Percentiles rank a stretch among this genome's conserved stretches.
Evolutionary conservation across 495 filamentous ascomycete genomes (phyloP).

Genomic region (Hypoxylon fragiforme): DNA sequence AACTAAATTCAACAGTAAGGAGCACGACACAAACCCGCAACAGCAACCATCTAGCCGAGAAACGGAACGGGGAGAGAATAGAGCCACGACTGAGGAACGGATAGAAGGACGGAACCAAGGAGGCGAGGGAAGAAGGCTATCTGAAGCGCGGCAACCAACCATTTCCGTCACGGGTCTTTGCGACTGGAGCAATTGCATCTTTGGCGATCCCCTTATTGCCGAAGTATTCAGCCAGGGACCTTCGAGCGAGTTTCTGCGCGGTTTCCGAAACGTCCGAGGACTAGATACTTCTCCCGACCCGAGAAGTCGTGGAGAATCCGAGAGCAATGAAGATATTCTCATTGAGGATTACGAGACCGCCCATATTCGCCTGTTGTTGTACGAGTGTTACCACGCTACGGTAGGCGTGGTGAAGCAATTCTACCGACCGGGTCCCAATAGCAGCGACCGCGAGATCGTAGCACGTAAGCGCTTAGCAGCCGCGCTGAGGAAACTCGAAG

Average conservation of each 20-base stretch:
- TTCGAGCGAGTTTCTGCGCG: conserved; percentile 48
- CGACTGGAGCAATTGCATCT: conserved; percentile 58
- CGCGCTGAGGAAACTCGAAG: conserved; percentile 42
- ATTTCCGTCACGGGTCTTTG: conserved; percentile 40
- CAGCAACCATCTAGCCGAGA: conserved; percentile 1
- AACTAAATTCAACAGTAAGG: conserved; percentile 1
- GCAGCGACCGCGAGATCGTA: conserved; percentile 50
- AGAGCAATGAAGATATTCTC: conserved; percentile 22
- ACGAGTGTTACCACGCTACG: conserved; percentile 53
- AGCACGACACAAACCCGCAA: neutral
- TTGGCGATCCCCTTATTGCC: conserved; percentile 62
- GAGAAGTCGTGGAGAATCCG: neutral
- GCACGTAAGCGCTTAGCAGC: conserved; percentile 49
- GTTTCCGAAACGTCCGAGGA: conserved; percentile 20
- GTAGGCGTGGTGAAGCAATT: conserved; percentile 51
- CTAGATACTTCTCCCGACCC: neutral
- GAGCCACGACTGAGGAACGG: neutral
- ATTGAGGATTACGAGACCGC: conserved; percentile 45
- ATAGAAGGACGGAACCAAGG: neutral
- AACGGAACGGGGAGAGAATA: neutral
- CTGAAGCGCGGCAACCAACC: neutral
- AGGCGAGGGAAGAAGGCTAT: neutral
- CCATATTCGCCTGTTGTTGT: conserved; percentile 46
- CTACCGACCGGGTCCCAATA: conserved; percentile 49
- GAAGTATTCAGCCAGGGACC: conserved; percentile 51